phyloP scores from a whole-genome alignment of 495 filamentous ascomycete genomes.

The Jackrogersella minutella region DNA sequence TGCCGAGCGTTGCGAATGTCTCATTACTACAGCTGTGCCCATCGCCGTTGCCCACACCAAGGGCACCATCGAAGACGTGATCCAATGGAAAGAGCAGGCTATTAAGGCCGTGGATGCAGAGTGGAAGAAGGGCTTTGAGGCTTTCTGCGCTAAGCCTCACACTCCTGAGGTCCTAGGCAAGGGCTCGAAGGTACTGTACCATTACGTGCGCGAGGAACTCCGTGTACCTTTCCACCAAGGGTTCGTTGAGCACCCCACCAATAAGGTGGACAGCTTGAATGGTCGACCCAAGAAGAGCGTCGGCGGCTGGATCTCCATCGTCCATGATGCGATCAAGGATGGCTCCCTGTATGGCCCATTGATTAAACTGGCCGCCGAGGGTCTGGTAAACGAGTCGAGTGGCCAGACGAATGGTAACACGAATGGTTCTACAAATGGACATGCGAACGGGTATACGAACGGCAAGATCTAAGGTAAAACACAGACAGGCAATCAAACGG shows the following conservation, averaged over 20 bases:
- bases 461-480: slow-evolving; percentile 22
- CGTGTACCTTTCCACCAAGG: slow-evolving; percentile 55
- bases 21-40: slow-evolving; percentile 32
- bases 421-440: slow-evolving; percentile 1
- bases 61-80: slow-evolving; percentile 12
- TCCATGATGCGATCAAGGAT: slow-evolving; percentile 43
- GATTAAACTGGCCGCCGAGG: slow-evolving; percentile 31
- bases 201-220: slow-evolving; percentile 52
- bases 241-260: slow-evolving; percentile 53
- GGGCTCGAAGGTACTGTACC: slow-evolving; percentile 51
- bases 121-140: slow-evolving; percentile 24
- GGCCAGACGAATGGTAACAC: slow-evolving; percentile 15
- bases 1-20: slow-evolving; percentile 26
- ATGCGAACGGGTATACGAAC: slow-evolving; percentile 14
- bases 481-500: background rate
- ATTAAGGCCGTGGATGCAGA: slow-evolving; percentile 2
- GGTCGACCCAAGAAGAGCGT: slow-evolving; percentile 35
- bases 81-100: slow-evolving; percentile 28
- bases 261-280: slow-evolving; percentile 26
- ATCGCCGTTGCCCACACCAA: slow-evolving; percentile 27
- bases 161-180: slow-evolving; percentile 28
- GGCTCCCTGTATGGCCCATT: slow-evolving; percentile 39
- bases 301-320: slow-evolving; percentile 40
- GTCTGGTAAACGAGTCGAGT: slow-evolving; percentile 20
- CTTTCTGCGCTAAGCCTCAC: slow-evolving; percentile 23